Conservation (phyloP, 441 rosid species). For the Daphne laureola region DNA sequence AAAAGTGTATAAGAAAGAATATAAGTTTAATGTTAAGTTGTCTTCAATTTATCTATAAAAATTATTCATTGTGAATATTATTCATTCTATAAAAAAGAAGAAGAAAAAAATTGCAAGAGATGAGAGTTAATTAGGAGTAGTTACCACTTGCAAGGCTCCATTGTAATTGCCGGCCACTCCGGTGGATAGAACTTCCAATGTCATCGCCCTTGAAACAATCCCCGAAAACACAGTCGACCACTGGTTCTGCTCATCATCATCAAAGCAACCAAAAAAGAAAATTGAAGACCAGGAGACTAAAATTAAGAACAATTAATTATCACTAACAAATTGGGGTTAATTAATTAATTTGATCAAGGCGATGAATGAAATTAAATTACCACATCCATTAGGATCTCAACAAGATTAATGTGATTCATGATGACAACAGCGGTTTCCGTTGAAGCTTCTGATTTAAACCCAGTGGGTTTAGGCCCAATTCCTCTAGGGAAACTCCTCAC, state of each 20-base stretch:
- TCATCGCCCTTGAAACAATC: constrained; percentile 60
- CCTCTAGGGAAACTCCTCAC: constrained; percentile 41
- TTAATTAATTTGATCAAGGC: too few relatives aligned
- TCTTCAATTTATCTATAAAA: too few relatives aligned
- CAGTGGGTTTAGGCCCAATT: constrained; percentile 48
- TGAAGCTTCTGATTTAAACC: constrained; percentile 73
- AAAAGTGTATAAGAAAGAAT: too few relatives aligned
- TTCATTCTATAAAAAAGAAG: too few relatives aligned
- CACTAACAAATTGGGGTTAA: too few relatives aligned
- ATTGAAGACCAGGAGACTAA: too few relatives aligned
- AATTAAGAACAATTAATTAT: too few relatives aligned
- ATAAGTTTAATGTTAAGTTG: too few relatives aligned
- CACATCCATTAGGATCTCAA: constrained; percentile 78
- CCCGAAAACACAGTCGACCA: constrained; percentile 76
- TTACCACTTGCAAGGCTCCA: constrained; percentile 76
- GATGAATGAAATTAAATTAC: constrained; percentile 23
- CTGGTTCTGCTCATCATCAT: constrained; percentile 37
- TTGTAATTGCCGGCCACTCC: constrained; percentile 61
- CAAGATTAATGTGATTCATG: constrained; percentile 59
- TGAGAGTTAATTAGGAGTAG: too few relatives aligned
- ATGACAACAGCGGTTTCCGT: constrained; percentile 53
- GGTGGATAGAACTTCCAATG: constrained; percentile 51
- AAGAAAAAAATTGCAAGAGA: too few relatives aligned
- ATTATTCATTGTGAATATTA: too few relatives aligned
- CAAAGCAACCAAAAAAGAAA: constrained; percentile 8